Base-by-base conservation (phyloP, 495 filamentous ascomycete species). In the Lasiosphaeriaceae sp. region DNA sequence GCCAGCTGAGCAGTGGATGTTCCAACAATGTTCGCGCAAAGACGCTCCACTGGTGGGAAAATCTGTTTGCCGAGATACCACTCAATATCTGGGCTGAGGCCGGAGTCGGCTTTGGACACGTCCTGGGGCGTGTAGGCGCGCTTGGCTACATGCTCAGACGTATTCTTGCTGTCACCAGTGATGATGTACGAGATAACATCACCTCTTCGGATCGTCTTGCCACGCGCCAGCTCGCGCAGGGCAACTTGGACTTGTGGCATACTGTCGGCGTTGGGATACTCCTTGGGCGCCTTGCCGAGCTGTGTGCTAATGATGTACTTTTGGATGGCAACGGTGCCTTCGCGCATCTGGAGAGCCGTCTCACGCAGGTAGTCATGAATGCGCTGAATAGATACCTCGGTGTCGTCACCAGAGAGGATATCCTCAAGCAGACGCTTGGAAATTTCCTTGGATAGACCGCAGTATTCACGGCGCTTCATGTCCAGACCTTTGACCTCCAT, bases 241-340 rank as follows among this genome's bases (percentile, higher is more conserved):
- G 94, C 94, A 24, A 98, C 94, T 66, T 97, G 94, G 31, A 95
- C 92, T 54, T 95, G 92, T n/a, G 94, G 94, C 94, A 98, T 97
- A 54, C 82, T 86, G 67, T 92, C 86, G 21, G 85, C 85, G 68
- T 96, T 96, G 14, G 93, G 91, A 63, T 98, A 98, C 55, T 97
- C 90, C 48, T 87, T 86, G 5, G 94, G 94, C 29, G 86, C 77
- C 71, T 98, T 98, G 62, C 93, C 94, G 52, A 98, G 87, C 80
- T 96, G 95, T 16, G 94, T 97, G 71, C 88, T 95, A 68, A 98
- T 97, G 60, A 91, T 93, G 73, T 97, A 97, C 79, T 97, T 96
- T 47, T 84, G 82, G 16, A 81, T 71, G 0, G 89, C 87, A 56
- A 97, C 78, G 11, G 75, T 67, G 56, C 82, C 83, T 47, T 86